Conservation (phyloP, 2,329 filamentous ascomycete genomes). For the Penicillium sclerotigenum region DNA sequence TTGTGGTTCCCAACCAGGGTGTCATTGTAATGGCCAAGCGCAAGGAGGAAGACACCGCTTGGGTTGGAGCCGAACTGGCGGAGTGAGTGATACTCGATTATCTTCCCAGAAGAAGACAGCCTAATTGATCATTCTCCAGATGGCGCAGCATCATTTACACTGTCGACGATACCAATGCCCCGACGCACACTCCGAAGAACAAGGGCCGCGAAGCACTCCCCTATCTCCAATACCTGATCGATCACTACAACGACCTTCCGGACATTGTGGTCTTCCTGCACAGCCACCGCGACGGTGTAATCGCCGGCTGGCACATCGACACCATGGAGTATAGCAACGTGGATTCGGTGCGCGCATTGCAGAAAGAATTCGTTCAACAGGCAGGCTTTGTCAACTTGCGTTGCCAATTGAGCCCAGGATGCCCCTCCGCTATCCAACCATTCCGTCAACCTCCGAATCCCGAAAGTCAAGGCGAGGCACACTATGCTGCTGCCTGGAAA, state of each 20-base stretch:
- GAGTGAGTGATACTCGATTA: conserved; percentile 35
- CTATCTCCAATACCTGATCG: conserved; percentile 48
- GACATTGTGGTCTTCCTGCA: conserved; percentile 56
- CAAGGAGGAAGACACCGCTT: conserved; percentile 45
- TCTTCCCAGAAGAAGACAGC: not conserved
- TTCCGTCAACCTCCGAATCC: conserved; percentile 23
- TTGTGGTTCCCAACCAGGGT: conserved; percentile 37
- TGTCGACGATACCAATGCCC: conserved; percentile 36
- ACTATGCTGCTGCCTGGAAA: conserved; percentile 32
- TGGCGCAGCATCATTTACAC: conserved; percentile 48
- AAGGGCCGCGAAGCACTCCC: conserved; percentile 47
- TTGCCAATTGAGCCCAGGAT: conserved; percentile 43
- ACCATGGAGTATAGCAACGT: conserved; percentile 55
- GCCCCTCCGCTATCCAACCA: conserved; percentile 30
- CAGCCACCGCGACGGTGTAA: conserved; percentile 49
- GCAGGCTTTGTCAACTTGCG: conserved; percentile 60
- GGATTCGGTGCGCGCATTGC: conserved; percentile 49
- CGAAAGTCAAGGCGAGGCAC: conserved; percentile 25
- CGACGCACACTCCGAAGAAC: conserved; percentile 37
- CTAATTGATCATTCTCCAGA: conserved; percentile 22
- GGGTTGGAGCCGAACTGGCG: conserved; percentile 44
- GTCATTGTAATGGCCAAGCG: conserved; percentile 46
- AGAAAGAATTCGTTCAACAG: conserved; percentile 48
- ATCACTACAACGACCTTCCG: conserved; percentile 48
- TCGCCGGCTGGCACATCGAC: conserved; percentile 56